Percentiles rank a stretch among this genome's conserved stretches.
phyloP scores from a whole-genome alignment of 768 basidiomycete genomes.

The Pluteus cervinus region DNA sequence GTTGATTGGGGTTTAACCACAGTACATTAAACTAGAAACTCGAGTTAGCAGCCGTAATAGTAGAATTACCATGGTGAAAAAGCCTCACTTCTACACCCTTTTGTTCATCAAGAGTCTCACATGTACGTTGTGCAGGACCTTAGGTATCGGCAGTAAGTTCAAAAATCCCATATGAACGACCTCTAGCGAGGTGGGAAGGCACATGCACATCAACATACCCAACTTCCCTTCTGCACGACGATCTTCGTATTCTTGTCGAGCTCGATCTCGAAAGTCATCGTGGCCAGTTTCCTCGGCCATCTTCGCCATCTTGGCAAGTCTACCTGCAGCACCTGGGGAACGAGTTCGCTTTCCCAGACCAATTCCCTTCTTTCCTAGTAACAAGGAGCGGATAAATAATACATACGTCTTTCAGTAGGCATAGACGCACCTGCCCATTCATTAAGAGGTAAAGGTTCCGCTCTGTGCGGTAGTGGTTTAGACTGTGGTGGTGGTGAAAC shows the following conservation, averaged over 20 bases:
- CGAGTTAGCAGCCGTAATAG: slow-evolving; percentile 4
- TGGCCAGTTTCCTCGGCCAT: slow-evolving; percentile 57
- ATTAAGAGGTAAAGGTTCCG: slow-evolving; percentile 66
- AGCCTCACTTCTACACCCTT: slow-evolving; percentile 55
- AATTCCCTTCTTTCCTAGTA: slow-evolving; percentile 72
- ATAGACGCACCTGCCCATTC: slow-evolving; percentile 72
- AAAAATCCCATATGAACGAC: slow-evolving; percentile 3
- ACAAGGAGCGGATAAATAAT: slow-evolving; percentile 6
- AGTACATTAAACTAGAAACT: slow-evolving; percentile 69
- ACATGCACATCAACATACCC: slow-evolving; percentile 26
- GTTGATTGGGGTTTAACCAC: slow-evolving; percentile 66
- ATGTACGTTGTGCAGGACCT: slow-evolving; percentile 69
- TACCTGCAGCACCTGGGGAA: slow-evolving; percentile 58
- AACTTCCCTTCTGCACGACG: slow-evolving; percentile 68
- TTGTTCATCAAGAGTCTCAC: slow-evolving; percentile 68
- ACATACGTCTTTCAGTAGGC: background rate
- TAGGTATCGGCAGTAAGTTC: slow-evolving; percentile 3
- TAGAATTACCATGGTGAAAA: slow-evolving; percentile 3
- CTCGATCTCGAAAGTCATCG: slow-evolving; percentile 62
- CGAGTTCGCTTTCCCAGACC: slow-evolving; percentile 62
- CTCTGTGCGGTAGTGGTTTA: slow-evolving; percentile 35
- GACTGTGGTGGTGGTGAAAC: too few species aligned
- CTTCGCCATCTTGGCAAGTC: slow-evolving; percentile 72
- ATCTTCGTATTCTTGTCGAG: slow-evolving; percentile 70
- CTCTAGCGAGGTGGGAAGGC: background rate